Evolutionary conservation across 2,329 filamentous ascomycete genomes (phyloP), one percentile per base, ranked within the genome.

Genomic region (Phyllosticta citrichinensis): DNA sequence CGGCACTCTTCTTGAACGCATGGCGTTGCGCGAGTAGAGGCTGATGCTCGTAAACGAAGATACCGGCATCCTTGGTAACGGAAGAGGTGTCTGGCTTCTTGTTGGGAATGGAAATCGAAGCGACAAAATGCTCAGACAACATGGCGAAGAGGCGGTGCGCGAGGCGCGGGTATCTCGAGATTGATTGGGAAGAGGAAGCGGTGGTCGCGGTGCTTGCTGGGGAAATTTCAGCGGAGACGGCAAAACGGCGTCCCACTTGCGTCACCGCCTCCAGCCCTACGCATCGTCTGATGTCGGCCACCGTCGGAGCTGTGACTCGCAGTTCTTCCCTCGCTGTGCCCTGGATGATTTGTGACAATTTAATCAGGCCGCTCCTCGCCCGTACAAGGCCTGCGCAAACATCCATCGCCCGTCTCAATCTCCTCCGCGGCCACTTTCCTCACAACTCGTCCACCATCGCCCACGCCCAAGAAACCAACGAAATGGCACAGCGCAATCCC

Each of bases 1-100:
- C 85, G 17, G 89, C 88, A 78, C 89, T 96, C 77, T 96, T 97
- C 81, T 97, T 97, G 81, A 94, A 92, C 55, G 87, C 83, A 64
- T 85, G 80, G 69, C 87, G 87, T 70, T 91, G 83, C n/a, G 84
- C 81, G 65, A 87, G 83, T 59, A 87, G 82, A 51, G 92, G 92
- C 68, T 91, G 88, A 67, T 91, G 82, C 64, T 91, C 86, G 74
- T 96, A 89, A 61, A 89, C 75, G 76, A 95, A 94, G 70, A 97
- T 91, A 68, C 89, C 91, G 56, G 91, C 87, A 76, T 97, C 91
- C 75, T 93, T 84, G 58, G 82, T 75, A 27, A 80, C 75, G 35
- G 79, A 78, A 30, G 79, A 78, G 1, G 79, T 74, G 22, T 75
- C 74, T 25, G 76, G 68, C 64, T 73, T 70, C 61, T 73, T 73